Base-by-base conservation (phyloP, 202 grass and related monocot genomes). In the Eragrostis tef region DNA sequence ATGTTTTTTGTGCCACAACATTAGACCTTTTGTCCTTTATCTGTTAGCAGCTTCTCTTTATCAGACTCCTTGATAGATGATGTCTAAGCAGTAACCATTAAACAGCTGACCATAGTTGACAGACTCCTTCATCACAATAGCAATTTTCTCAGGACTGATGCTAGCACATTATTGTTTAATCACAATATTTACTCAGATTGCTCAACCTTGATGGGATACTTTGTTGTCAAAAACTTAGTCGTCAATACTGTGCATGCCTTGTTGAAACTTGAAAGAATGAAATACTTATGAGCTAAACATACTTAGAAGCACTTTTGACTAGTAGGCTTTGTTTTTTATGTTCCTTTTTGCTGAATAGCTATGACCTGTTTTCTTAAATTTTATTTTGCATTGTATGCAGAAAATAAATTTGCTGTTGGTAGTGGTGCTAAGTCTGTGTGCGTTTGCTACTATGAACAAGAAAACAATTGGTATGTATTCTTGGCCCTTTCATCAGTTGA, bases 401-500 rank as follows among this genome's bases (percentile, higher is more conserved):
- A 99, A 90, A 99, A 99, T 82, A 99, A 99, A 77, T 99, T 99
- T 58, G 96, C 96, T 20, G 96, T 99, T 53, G 96, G 96, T 90
- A 99, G 96, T 89, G 96, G 96, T 73, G 96, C 96, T 56, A 99
- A 99, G 79, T 90, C 93, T 86, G 89, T 99, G 72, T 99, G 90
- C 81, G 79, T 99, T 90, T 99, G 96, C 78, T 99, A 99, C 75
- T 99, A 93, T 44, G 93, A 99, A 63, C 85, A 96, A 82, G 93
- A 96, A 69, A 99, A 96, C 75, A 92, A 99, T 66, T 96, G 96
- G 96, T 99, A 96, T 85, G 82, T 64, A 16, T 49, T 34, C 52
- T 72, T 47, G 6, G 6, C 49, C 39, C 41, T 65, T 81, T 15
- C 21, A 56, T 66, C 58, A 62, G 46, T 56, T 47, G 5, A 67